phyloP scores from a whole-genome alignment of 2,329 filamentous ascomycete genomes.

The Teratosphaeria epicoccoides region DNA sequence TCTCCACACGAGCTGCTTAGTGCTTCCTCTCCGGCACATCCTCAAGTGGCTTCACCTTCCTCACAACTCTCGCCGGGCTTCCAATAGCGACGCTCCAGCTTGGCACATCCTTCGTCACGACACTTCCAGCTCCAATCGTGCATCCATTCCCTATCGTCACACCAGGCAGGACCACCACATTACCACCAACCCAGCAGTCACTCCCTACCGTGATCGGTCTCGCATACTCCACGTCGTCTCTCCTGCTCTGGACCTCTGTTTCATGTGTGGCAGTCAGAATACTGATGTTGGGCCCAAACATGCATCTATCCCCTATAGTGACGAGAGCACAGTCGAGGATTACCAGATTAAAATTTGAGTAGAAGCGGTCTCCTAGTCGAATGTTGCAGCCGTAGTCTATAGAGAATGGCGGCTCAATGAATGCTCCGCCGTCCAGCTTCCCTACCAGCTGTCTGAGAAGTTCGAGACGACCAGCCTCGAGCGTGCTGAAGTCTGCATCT shows the following conservation, averaged over 20 bases:
- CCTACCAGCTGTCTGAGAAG: background rate
- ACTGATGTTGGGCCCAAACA: constrained; percentile 68
- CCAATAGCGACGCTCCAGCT: constrained; percentile 17
- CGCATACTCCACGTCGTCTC: constrained; percentile 62
- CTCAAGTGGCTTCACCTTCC: constrained; percentile 10
- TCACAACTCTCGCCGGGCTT: constrained; percentile 13
- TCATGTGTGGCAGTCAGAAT: constrained; percentile 71
- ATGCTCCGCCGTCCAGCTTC: constrained; percentile 51
- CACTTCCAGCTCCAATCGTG: constrained; percentile 68
- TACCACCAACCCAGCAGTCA: constrained; percentile 72
- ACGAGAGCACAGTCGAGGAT: constrained; percentile 70
- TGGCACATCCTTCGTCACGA: constrained; percentile 57
- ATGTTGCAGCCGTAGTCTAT: constrained; percentile 74
- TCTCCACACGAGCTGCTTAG: background rate
- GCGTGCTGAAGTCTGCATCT: background rate
- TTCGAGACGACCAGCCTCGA: background rate
- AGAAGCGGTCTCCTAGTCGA: constrained; percentile 59
- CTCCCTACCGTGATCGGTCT: constrained; percentile 64
- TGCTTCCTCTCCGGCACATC: background rate
- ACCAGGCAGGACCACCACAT: constrained; percentile 60
- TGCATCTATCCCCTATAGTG: constrained; percentile 62
- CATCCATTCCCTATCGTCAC: constrained; percentile 66
- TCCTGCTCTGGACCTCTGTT: constrained; percentile 62
- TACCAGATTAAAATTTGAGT: constrained; percentile 63
- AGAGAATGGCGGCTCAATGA: constrained; percentile 58